Conservation (phyloP, 257 asterid genomes). For the Osmanthus fragrans region DNA sequence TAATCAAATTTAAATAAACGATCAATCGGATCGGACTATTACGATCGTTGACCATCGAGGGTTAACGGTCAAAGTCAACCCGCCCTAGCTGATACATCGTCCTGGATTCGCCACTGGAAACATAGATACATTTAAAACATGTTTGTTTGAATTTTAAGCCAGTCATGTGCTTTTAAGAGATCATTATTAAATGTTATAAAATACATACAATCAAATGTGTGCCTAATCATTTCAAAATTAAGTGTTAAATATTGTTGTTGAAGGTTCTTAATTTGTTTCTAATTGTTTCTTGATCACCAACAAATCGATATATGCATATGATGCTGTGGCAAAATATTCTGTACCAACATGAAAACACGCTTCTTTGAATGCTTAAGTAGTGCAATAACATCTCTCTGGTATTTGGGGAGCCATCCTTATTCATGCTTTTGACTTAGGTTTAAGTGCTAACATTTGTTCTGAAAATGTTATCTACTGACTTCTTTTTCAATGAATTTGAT, state of each 20-base stretch:
- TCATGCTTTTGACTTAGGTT: neutral
- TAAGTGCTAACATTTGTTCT: neutral
- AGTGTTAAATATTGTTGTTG: neutral
- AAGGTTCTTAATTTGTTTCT: neutral
- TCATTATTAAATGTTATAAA: too few relatives aligned
- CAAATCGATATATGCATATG: neutral
- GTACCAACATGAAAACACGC: too few relatives aligned
- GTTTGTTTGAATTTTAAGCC: neutral
- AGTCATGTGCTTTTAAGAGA: neutral
- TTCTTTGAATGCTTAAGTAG: neutral
- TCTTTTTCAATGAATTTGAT: conserved; percentile 19
- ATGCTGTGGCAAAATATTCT: too few relatives aligned
- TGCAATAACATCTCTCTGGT: neutral
- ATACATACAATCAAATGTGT: too few relatives aligned
- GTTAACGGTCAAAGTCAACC: too few relatives aligned
- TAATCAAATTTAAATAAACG: too few relatives aligned
- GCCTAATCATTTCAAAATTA: neutral
- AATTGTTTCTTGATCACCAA: too few relatives aligned
- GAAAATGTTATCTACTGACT: neutral
- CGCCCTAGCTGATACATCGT: too few relatives aligned
- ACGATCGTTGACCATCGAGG: too few relatives aligned
- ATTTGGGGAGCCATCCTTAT: neutral
- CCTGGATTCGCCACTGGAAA: too few relatives aligned
- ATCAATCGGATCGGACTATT: too few relatives aligned
- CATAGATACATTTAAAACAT: too few relatives aligned